Base-by-base conservation (phyloP, 140 eudicot species). In the Cichorium intybus region DNA sequence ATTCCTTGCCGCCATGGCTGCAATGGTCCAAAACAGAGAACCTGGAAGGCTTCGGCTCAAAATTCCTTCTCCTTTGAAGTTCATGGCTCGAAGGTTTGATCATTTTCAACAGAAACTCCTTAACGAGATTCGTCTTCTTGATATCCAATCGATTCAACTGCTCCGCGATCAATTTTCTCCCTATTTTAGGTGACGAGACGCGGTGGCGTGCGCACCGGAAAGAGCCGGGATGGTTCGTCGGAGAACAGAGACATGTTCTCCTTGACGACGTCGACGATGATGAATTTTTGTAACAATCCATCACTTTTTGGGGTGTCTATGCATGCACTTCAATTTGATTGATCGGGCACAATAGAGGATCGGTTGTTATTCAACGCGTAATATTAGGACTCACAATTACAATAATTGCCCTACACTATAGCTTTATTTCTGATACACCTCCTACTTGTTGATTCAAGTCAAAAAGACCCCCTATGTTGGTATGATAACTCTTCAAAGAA, bases 11-110 rank as follows among this genome's bases (percentile, higher is more conserved):
- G 49, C 51, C 69, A 34, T 58, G 39, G 45, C 48, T 29, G 46
- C 48, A 59, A 24, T 59, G 57, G 39, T 78, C 56, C 45, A 57
- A 7, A 46, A 59, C 70, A 29, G 59, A 62, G 66, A 84, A 84
- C 70, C 90, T 74, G 24, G 90, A 52, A 0, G 90, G 90, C 26
- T 70, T 80, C 7, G 83, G 90, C 57, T 74, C 65, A 21, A 84
- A 84, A 48, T 70, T 71, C 67, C 52, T 70, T 47, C 87, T 66
- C 79, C 90, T 57, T 35, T 77, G 90, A 1, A 74, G 39, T 74
- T 84, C 82, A 46, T 80, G 86, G 50, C 80, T 80, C 18, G 90
- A 62, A 0, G 90, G 90, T 62, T 77, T 80, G 53, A 84, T 80
- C 6, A 80, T 51, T 21, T 80, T 81, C 64, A 80, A 49, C 15